phyloP scores from a whole-genome alignment of 352 stramenopile genomes.

The Phytophthora meadii region DNA sequence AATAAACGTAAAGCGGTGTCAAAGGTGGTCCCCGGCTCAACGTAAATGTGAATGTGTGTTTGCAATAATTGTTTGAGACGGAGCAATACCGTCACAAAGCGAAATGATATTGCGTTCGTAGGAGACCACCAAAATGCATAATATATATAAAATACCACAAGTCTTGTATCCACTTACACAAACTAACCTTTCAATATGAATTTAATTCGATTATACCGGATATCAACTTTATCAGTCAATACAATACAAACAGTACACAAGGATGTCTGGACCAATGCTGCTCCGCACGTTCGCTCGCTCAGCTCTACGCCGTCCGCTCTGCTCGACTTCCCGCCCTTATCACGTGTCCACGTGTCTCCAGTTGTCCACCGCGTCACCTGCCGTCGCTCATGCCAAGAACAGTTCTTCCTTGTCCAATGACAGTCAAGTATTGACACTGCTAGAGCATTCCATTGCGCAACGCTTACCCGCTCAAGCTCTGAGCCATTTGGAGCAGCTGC shows the following conservation, averaged over 20 bases:
- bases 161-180: no score
- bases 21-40: no score
- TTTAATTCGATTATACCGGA: background rate
- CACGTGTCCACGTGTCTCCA: conserved; percentile 14
- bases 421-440: conserved; percentile 22
- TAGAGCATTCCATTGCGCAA: conserved; percentile 50
- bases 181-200: no score
- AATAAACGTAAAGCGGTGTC: no score
- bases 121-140: conserved; percentile 11
- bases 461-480: conserved; percentile 43
- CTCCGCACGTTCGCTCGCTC: conserved; percentile 8
- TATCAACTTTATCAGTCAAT: conserved; percentile 5
- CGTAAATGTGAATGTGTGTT: no score
- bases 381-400: conserved; percentile 4
- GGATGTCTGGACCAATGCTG: conserved; percentile 6
- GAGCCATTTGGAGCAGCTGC: conserved; percentile 43
- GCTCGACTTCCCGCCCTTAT: background rate
- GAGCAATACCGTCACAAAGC: no score
- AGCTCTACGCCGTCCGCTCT: conserved; percentile 16
- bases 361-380: background rate
- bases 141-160: no score
- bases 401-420: conserved; percentile 1
- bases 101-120: no score
- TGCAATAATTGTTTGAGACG: no score
- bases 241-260: background rate